Base-by-base conservation (phyloP, 257 asterid genomes). In the Solanum microdontum region DNA sequence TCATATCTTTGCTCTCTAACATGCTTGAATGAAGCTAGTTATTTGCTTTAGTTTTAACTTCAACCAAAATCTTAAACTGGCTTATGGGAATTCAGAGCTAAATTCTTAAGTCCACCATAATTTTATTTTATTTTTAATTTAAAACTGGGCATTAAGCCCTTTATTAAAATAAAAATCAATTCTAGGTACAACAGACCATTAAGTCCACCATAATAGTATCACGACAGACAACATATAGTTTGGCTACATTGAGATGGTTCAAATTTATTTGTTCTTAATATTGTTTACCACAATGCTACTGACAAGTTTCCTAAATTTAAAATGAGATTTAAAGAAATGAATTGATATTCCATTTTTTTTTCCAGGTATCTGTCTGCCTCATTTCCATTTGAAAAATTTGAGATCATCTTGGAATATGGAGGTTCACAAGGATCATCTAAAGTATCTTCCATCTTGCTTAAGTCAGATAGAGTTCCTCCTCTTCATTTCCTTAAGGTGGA, bases 331-430 rank as follows among this genome's bases (percentile, higher is more conserved):
- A 60, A 87, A 80, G 82, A 74, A 48, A 80, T 90, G 79, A 87
- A 82, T 32, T 90, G 86, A 89, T 64, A 84, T 51, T 45, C 82
- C 83, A 24, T 33, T 88, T 89, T 84, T 39, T 40, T 88, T 85
- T 87, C 87, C 64, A 94, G 97, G 90, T 85, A 62, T 84, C 79
- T 94, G 80, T 84, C 91, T 87, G 69, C 94, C 86, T 92, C 95
- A 82, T 93, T 94, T 88, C 94, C 97, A 11, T 89, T 91, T 40
- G 88, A 88, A 79, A 88, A 90, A 90, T 94, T 93, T 88, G 91
- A 90, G 82, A 73, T 85, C 86, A 91, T 94, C 90, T 87, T 94
- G 94, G 97, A 94, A 91, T 93, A 94, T 91, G 97, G 97, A 68
- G 97, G 94, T 89, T 80, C 94, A 24, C 86, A 87, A 82, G 90